Conservation (phyloP, 2,329 filamentous ascomycete species). For the Sarocladiaceae sp. region DNA sequence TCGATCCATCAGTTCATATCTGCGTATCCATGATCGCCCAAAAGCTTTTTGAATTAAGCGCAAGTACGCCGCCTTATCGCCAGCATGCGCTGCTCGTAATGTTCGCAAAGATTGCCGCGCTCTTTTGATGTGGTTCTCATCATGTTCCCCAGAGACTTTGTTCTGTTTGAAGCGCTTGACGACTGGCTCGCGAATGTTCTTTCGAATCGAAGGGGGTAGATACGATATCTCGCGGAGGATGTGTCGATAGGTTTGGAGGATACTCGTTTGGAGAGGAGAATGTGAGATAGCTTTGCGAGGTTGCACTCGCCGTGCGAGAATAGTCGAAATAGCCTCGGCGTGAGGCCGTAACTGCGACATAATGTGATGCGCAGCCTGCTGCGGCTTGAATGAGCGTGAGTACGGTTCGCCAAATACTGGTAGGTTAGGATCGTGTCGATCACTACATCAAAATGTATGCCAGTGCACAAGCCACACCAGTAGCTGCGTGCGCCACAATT, state of each 20-base stretch:
- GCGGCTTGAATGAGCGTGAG: neutral
- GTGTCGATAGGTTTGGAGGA: constrained; percentile 42
- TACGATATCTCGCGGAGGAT: constrained; percentile 59
- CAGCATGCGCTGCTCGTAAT: constrained; percentile 50
- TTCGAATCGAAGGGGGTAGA: constrained; percentile 44
- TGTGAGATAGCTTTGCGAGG: neutral
- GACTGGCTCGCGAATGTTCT: constrained; percentile 22
- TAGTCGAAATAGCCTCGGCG: neutral
- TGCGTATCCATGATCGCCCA: constrained; percentile 47
- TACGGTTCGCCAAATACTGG: neutral
- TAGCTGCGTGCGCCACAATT: neutral
- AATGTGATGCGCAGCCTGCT: constrained; percentile 2
- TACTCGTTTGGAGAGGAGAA: neutral
- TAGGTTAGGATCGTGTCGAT: neutral
- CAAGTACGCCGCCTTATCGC: constrained; percentile 42
- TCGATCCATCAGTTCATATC: constrained; percentile 41
- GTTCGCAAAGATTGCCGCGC: constrained; percentile 40
- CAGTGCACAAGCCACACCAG: neutral
- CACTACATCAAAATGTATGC: neutral
- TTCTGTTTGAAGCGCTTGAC: constrained; percentile 36
- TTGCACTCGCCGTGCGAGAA: neutral
- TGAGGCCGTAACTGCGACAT: neutral
- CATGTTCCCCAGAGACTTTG: constrained; percentile 22
- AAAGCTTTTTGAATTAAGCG: constrained; percentile 46
- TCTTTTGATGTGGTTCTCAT: constrained; percentile 29